A percentile compares a stretch with the other conserved stretches of the same genome.
Evolutionary conservation across 2,329 filamentous ascomycete genomes (phyloP).

Genomic region (Ceratocystis eucalypticola): DNA sequence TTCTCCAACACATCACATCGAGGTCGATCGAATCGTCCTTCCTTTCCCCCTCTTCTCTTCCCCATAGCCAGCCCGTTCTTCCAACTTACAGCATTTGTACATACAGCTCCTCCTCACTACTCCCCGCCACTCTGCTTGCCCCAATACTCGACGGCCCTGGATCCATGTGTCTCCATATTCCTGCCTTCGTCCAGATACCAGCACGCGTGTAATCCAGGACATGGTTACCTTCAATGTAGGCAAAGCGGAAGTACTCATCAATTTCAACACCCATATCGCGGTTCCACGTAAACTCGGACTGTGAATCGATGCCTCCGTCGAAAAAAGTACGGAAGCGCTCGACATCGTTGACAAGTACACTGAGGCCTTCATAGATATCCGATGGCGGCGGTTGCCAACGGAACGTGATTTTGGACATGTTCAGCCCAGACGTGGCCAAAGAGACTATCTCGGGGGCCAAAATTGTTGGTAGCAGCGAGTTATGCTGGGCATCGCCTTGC

Average conservation of each 20-base stretch:
- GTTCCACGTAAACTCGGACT: slow-evolving; percentile 44
- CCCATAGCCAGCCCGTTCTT: not conserved
- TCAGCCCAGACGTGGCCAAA: slow-evolving; percentile 12
- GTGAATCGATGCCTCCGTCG: slow-evolving; percentile 35
- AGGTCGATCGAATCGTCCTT: not conserved
- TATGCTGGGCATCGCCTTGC: slow-evolving; percentile 51
- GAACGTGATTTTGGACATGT: slow-evolving; percentile 49
- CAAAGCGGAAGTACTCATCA: slow-evolving; percentile 68
- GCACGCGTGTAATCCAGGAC: slow-evolving; percentile 63
- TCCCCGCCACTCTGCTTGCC: slow-evolving; percentile 20
- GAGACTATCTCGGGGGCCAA: slow-evolving; percentile 31
- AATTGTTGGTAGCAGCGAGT: slow-evolving; percentile 46
- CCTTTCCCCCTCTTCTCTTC: not conserved
- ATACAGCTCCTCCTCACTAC: slow-evolving; percentile 13
- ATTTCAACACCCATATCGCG: slow-evolving; percentile 33
- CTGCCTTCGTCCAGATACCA: slow-evolving; percentile 51
- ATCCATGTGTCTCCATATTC: slow-evolving; percentile 53
- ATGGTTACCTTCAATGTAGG: slow-evolving; percentile 51
- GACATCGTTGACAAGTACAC: slow-evolving; percentile 72
- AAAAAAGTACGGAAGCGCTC: slow-evolving; percentile 66
- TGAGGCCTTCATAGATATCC: slow-evolving; percentile 56
- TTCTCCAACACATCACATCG: too few relatives aligned
- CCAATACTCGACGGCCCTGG: slow-evolving; percentile 41
- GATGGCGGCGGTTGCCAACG: slow-evolving; percentile 35
- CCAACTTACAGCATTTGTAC: not conserved